These are phyloP conservation scores for Pinus tabuliformis DNA, from an alignment of 75 land plant species.

Conservation along the genomic window DNA sequence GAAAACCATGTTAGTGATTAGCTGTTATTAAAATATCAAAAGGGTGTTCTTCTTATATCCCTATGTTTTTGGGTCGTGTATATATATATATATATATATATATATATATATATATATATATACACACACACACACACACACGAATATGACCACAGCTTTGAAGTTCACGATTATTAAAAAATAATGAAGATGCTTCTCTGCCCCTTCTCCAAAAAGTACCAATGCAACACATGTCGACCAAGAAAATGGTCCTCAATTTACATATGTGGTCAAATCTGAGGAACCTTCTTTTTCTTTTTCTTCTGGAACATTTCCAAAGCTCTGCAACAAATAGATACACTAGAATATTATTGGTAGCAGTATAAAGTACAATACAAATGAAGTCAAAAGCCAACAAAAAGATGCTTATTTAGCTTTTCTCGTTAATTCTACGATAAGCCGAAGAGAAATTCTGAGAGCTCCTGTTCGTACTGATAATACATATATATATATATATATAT, in stretches of 20 bases:
- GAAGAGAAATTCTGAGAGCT: constrained; percentile 2
- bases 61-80: no score
- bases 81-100: no score
- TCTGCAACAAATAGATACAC: constrained; percentile 1
- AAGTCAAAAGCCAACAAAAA: constrained; percentile 11
- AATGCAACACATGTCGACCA: constrained; percentile 35
- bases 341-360: not conserved
- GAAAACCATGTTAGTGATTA: no score
- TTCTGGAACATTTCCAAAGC: constrained; percentile 11
- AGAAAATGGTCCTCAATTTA: constrained; percentile 24
- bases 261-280: constrained; percentile 35
- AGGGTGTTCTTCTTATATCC: no score
- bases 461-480: not conserved
- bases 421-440: constrained; percentile 23
- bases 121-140: no score
- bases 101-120: no score
- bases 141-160: no score
- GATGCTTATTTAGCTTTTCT: constrained; percentile 51
- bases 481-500: no score
- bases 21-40: no score
- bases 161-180: no score
- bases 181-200: constrained; percentile 34
- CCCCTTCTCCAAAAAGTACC: constrained; percentile 75
- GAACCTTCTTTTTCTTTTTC: constrained; percentile 9
- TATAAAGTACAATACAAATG: not conserved